Conservation (phyloP, 495 filamentous ascomycete genomes). For the Aspergillus carlsbadensis region DNA sequence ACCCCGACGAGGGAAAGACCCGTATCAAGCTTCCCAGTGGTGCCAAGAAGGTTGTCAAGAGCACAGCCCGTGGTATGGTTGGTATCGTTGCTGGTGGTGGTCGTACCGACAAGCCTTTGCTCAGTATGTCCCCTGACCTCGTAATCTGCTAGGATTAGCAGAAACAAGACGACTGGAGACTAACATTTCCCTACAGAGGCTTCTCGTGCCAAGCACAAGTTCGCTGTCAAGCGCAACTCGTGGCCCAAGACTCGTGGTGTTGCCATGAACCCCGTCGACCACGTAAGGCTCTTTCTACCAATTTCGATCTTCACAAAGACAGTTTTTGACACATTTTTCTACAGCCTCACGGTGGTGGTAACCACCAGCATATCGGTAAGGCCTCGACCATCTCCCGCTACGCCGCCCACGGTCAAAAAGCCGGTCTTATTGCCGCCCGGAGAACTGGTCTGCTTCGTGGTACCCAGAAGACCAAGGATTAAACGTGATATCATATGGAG, state of each 20-base stretch:
- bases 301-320: background rate
- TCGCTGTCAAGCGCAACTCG: conserved; percentile 98
- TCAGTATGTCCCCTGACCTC: conserved; percentile 48
- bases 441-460: conserved; percentile 98
- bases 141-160: background rate
- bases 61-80: conserved; percentile 92
- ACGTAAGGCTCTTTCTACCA: conserved; percentile 55
- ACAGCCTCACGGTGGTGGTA: conserved; percentile 99
- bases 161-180: background rate
- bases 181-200: conserved; percentile 55
- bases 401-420: conserved; percentile 98
- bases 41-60: conserved; percentile 98
- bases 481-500: conserved; percentile 42
- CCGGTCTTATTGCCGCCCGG: conserved; percentile 98
- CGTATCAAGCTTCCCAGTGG: conserved; percentile 98
- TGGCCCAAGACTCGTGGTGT: conserved; percentile 99
- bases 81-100: conserved; percentile 99
- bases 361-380: conserved; percentile 99
- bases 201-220: conserved; percentile 98
- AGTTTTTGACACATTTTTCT: conserved; percentile 33
- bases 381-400: conserved; percentile 98
- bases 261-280: conserved; percentile 99
- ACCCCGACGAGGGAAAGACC: conserved; percentile 98
- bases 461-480: conserved; percentile 99
- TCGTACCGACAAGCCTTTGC: conserved; percentile 97